Evolutionary conservation across 192 early-diverging fungal genomes (phyloP).

Genomic region (Gaertneriomyces semiglobifer): DNA sequence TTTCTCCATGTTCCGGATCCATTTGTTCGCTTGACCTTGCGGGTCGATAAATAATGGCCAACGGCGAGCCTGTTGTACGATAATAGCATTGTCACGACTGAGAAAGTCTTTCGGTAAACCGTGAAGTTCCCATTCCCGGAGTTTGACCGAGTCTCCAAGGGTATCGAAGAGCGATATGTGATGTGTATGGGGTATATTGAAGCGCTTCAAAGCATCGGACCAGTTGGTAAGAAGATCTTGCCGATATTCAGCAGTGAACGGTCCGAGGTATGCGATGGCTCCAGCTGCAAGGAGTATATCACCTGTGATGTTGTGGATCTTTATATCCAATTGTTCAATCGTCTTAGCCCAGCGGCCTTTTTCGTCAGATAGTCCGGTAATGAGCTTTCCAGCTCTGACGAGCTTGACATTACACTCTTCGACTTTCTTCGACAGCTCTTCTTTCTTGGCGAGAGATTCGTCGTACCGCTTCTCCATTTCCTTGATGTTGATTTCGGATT

Average conservation of each 20-base stretch:
- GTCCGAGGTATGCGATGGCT: slow-evolving; percentile 58
- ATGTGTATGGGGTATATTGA: slow-evolving; percentile 64
- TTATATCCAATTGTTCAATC: slow-evolving; percentile 53
- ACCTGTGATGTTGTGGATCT: slow-evolving; percentile 55
- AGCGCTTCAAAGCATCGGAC: slow-evolving; percentile 43
- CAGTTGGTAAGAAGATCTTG: slow-evolving; percentile 46
- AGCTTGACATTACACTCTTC: slow-evolving; percentile 59
- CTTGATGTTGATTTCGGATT: slow-evolving; percentile 60
- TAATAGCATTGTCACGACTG: slow-evolving; percentile 58
- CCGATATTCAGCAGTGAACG: slow-evolving; percentile 59
- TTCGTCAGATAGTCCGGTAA: slow-evolving; percentile 56
- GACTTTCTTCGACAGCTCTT: slow-evolving; percentile 58
- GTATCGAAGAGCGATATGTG: slow-evolving; percentile 49
- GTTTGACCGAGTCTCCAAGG: slow-evolving; percentile 57
- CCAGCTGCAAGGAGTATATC: slow-evolving; percentile 57
- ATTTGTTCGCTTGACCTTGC: slow-evolving; percentile 64
- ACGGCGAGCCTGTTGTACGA: slow-evolving; percentile 58
- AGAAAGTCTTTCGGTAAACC: slow-evolving; percentile 59
- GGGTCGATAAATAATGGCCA: slow-evolving; percentile 65
- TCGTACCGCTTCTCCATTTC: slow-evolving; percentile 61
- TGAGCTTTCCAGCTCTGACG: slow-evolving; percentile 55
- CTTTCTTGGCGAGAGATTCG: slow-evolving; percentile 61
- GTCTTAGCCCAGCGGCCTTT: slow-evolving; percentile 59
- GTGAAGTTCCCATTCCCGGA: slow-evolving; percentile 55
- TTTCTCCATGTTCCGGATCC: slow-evolving; percentile 67